phyloP scores from a whole-genome alignment of 2,329 filamentous ascomycete genomes.

The Catunica adiposa region DNA sequence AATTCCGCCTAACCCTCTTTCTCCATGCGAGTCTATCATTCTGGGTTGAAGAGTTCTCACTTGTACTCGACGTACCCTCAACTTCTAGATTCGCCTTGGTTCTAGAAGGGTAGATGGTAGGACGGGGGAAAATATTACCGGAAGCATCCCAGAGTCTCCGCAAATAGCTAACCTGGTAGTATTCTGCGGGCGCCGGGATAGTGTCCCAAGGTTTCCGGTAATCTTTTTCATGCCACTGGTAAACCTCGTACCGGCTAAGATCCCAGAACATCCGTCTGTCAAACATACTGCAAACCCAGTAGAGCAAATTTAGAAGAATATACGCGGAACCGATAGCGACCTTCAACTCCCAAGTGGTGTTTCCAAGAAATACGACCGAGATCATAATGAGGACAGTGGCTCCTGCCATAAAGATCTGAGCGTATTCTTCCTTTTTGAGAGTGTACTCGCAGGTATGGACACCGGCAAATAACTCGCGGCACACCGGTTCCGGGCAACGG shows the following conservation, averaged over 20 bases:
- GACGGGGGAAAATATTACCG: background rate
- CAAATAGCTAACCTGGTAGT: background rate
- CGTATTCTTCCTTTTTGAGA: slow-evolving; percentile 26
- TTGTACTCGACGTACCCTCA: background rate
- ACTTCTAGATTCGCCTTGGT: background rate
- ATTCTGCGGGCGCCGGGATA: background rate
- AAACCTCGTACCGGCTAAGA: slow-evolving; percentile 32
- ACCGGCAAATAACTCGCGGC: slow-evolving; percentile 44
- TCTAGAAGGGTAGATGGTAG: background rate
- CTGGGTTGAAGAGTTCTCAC: background rate
- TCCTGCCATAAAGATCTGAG: slow-evolving; percentile 37
- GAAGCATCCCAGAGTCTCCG: background rate
- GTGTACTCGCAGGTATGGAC: slow-evolving; percentile 43
- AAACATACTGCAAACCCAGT: slow-evolving; percentile 39
- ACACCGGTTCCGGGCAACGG: slow-evolving; percentile 40
- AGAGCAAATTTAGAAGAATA: slow-evolving; percentile 41
- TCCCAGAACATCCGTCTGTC: slow-evolving; percentile 38
- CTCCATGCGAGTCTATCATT: background rate
- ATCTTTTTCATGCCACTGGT: slow-evolving; percentile 22
- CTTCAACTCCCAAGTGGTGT: slow-evolving; percentile 44
- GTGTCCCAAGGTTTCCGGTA: background rate
- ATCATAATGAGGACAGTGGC: slow-evolving; percentile 46
- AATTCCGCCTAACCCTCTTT: no score
- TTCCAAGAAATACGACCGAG: slow-evolving; percentile 43
- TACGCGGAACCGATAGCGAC: slow-evolving; percentile 41